A percentile compares a stretch with the other conserved stretches of the same genome.
Conservation (phyloP, 495 filamentous ascomycete genomes). For the Rostrohypoxylon terebratum region DNA sequence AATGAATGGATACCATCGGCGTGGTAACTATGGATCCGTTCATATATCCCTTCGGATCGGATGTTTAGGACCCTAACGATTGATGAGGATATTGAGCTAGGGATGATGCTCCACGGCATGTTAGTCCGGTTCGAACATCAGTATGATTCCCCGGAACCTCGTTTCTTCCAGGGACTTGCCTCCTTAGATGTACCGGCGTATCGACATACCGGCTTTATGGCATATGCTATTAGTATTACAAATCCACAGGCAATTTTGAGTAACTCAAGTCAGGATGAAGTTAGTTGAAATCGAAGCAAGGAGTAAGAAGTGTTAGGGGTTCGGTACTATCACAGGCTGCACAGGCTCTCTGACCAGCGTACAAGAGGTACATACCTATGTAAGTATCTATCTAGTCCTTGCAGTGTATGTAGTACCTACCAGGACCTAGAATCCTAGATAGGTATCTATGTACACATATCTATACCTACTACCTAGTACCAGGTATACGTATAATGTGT, state of each 20-base stretch:
- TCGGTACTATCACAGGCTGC: not conserved
- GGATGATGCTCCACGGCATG: conserved; percentile 5
- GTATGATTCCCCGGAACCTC: not conserved
- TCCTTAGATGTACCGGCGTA: not conserved
- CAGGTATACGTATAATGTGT: no score
- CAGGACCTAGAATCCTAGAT: no score
- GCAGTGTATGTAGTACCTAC: not conserved
- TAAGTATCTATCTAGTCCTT: no score
- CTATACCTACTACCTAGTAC: no score
- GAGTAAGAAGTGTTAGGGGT: not conserved
- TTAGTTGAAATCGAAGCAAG: conserved; percentile 1
- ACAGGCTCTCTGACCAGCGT: not conserved
- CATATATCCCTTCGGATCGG: conserved; percentile 1
- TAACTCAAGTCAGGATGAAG: not conserved
- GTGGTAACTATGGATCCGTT: not conserved
- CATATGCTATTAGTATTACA: not conserved
- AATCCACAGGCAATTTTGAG: not conserved
- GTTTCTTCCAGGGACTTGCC: not conserved
- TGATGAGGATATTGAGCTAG: not conserved
- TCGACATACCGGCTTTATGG: not conserved
- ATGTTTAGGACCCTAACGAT: not conserved
- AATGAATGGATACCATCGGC: conserved; percentile 6
- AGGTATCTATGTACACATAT: not conserved
- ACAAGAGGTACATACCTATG: not conserved
- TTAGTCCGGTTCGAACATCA: not conserved